Evolutionary conservation across 2,329 filamentous ascomycete species (phyloP).

Genomic region (Parastagonospora nodorum): DNA sequence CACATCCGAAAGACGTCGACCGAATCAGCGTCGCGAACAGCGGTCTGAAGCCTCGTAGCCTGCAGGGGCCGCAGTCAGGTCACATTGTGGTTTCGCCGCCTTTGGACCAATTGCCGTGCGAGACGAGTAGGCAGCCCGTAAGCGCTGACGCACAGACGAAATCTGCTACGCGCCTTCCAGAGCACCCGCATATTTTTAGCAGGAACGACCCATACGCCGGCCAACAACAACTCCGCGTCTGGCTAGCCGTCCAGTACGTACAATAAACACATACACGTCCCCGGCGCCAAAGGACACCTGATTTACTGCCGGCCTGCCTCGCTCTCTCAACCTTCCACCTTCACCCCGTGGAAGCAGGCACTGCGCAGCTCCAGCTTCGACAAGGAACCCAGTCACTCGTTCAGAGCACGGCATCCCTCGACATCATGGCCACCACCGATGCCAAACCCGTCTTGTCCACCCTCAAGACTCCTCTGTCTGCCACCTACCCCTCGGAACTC

Average conservation of each 20-base stretch:
- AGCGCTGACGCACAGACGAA: conserved; percentile 23
- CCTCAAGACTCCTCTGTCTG: conserved; percentile 64
- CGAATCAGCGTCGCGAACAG: conserved; percentile 33
- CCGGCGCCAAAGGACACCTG: conserved; percentile 30
- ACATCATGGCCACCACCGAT: conserved; percentile 47
- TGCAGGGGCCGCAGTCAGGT: conserved; percentile 45
- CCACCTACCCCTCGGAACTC: conserved; percentile 59
- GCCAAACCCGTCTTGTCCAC: conserved; percentile 49
- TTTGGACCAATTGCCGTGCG: conserved; percentile 21
- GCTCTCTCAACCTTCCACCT: conserved; percentile 30
- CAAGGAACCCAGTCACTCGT: conserved; percentile 37
- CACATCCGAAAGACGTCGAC: conserved; percentile 21
- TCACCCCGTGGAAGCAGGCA: conserved; percentile 33
- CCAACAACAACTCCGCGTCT: conserved; percentile 40
- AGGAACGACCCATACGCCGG: conserved; percentile 34
- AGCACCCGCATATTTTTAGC: conserved; percentile 36
- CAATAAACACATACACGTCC: conserved; percentile 39
- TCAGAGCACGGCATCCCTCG: conserved; percentile 25
- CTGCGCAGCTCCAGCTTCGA: conserved; percentile 26
- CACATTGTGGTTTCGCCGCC: conserved; percentile 43
- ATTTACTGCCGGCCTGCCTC: conserved; percentile 29
- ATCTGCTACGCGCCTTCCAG: conserved; percentile 15
- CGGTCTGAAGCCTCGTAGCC: conserved; percentile 23
- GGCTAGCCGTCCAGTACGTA: conserved; percentile 30
- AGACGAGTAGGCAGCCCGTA: conserved; percentile 9